Evolutionary conservation across 345 rosid species (phyloP), one percentile per base, ranked within the genome.

Genomic region (Arabidopsis suecica): DNA sequence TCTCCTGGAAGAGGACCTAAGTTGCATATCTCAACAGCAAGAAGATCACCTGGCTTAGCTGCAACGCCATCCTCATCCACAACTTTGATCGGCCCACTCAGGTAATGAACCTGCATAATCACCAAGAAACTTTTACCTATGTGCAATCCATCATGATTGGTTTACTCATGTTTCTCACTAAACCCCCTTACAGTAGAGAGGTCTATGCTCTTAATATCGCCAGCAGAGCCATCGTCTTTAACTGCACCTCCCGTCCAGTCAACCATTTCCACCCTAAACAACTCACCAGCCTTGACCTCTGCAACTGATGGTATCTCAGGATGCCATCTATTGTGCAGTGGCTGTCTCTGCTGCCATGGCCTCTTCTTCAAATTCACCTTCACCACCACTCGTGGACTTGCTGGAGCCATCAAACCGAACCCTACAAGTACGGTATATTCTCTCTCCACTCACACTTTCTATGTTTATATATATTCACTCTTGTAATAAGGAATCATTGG

Each of bases 1-100:
- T 90, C 87, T 7, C 93, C 95, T 6, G 89, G 87, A 2, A 94
- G 78, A 80, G 97, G 97, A 80, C 96, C 97, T 82, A 91, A 76
- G 68, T 94, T 86, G 68, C 97, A 88, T 65, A 90, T 91, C 79
- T 94, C 95, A 34, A 91, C 95, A 30, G 68, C 84, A 4, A 94
- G 96, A 60, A 90, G 92, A 80, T 91, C 96, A 0, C 95, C 92
- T 8, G 95, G 89, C 79, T 76, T 88, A 0, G 96, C 97, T 3
- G 90, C 87, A 68, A 82, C 72, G 25, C 91, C 95, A 16, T 90
- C 84, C 69, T 73, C 70, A 79, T 91, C 96, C 41, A 82, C 61
- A 41, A 91, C 92, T 63, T 77, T 83, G 38, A 91, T 84, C 0
- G 97, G 96, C 14, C 97, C 97, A 54, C 95, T 91, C 5, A 91